Evolutionary conservation across 2,329 filamentous ascomycete species (phyloP), one percentile per base, ranked within the genome.

Genomic region (Aureobasidium sp.): DNA sequence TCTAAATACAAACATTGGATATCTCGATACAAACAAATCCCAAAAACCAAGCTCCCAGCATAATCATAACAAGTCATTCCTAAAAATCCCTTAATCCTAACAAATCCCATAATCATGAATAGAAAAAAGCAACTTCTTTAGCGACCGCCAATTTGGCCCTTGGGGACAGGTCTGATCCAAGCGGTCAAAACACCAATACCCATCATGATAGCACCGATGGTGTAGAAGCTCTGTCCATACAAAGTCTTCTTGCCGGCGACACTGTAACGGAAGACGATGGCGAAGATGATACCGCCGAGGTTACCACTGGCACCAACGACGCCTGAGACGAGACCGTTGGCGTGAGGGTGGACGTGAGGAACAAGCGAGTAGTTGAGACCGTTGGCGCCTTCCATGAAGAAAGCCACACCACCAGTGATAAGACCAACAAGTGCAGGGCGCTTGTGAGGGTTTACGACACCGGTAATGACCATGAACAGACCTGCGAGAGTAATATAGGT

Each of bases 301-400:
- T 96, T 97, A 1, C 92, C 91, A 9, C 83, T 80, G 0, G 88
- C 91, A 10, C 92, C 92, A 0, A 90, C 87, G 39, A 89, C 78
- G 13, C 91, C 91, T 1, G 87, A 89, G 7, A 96, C 81, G 61
- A 85, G 76, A 73, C 90, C 91, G 73, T 96, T 96, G 63, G 90
- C 89, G 64, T 81, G 82, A 1, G 90, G 90, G 73, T 92, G 88
- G 1, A 96, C 87, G 71, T 96, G 92, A 3, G 91, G 91, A 29
- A 96, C 87, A 6, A 96, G 81, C 0, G 90, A 85, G 74, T 94
- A 96, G 76, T 90, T 94, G 44, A 90, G 86, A 0, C 92, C 92
- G 71, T 96, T 96, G 45, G 86, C 86, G 2, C 88, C 90, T 72
- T 95, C 90, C 47, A 91, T 76, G 77, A 96, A 96, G 71, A 96